These are phyloP conservation scores for Arabis alpina DNA, from an alignment of 345 rosid genomes.

Conservation along the genomic window DNA sequence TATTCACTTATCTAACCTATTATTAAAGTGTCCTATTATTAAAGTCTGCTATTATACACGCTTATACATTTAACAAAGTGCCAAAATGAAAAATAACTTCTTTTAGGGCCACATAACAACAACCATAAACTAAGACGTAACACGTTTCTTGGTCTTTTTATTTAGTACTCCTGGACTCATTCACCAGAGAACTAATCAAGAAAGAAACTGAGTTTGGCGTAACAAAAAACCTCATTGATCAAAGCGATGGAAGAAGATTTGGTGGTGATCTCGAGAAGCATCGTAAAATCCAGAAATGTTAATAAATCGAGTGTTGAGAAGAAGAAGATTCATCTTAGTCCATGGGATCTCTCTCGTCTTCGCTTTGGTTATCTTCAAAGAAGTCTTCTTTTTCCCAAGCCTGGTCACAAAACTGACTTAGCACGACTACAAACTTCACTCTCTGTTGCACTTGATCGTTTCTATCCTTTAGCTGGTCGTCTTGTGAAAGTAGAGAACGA, in stretches of 20 bases:
- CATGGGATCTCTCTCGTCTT: constrained; percentile 47
- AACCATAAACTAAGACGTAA: neutral
- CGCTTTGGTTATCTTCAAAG: constrained; percentile 44
- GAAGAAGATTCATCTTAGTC: constrained; percentile 41
- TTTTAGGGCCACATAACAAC: neutral
- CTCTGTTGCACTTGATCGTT: constrained; percentile 43
- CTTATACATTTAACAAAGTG: neutral
- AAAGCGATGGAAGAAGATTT: constrained; percentile 32
- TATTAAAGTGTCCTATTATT: neutral
- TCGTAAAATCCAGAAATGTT: constrained; percentile 22
- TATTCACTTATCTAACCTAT: neutral
- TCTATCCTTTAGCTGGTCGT: constrained; percentile 52
- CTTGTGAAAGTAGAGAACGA: constrained; percentile 35
- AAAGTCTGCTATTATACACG: neutral
- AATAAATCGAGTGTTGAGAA: neutral
- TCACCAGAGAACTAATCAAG: neutral
- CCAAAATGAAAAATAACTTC: neutral
- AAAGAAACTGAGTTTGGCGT: constrained; percentile 3
- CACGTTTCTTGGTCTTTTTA: neutral
- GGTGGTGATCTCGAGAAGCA: constrained; percentile 31
- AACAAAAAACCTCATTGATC: neutral
- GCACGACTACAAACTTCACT: constrained; percentile 43
- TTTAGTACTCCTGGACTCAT: neutral
- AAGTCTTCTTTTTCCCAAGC: constrained; percentile 43
- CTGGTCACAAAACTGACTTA: constrained; percentile 22